Evolutionary conservation across 2,329 filamentous ascomycete species (phyloP).

Genomic region (Fusarium sp.): DNA sequence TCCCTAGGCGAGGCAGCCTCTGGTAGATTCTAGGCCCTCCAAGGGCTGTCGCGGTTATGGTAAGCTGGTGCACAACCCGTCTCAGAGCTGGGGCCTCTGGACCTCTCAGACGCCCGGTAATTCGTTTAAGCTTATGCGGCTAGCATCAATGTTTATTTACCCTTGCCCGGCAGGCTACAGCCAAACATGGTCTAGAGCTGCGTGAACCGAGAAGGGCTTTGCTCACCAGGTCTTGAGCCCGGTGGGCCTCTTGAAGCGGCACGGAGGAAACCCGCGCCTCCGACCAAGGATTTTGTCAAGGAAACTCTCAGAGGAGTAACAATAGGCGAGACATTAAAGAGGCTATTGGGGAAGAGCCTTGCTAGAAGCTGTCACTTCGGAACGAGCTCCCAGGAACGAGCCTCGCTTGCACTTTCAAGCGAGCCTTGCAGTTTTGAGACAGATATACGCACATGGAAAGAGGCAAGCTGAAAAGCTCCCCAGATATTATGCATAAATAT

Average conservation of each 20-base stretch:
- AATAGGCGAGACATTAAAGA: neutral
- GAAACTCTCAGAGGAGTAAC: neutral
- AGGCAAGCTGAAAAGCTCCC: neutral
- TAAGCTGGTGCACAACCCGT: neutral
- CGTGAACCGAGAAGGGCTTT: neutral
- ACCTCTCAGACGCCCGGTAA: neutral
- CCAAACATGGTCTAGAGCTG: neutral
- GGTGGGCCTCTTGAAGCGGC: neutral
- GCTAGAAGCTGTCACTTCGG: neutral
- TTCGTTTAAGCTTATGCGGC: neutral
- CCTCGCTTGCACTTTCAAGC: neutral
- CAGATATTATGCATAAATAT: neutral
- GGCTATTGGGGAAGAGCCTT: neutral
- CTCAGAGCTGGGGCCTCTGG: neutral
- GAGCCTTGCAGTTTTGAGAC: neutral
- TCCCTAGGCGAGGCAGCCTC: neutral
- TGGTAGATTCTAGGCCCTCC: neutral
- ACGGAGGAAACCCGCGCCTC: neutral
- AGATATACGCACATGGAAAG: neutral
- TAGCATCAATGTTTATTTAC: neutral
- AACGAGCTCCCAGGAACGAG: neutral
- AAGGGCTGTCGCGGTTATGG: neutral
- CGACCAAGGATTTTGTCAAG: neutral
- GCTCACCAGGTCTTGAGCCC: neutral
- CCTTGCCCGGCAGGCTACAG: neutral